Conservation (phyloP, 2,329 filamentous ascomycete species). For the Colletotrichum neosansevieriae region DNA sequence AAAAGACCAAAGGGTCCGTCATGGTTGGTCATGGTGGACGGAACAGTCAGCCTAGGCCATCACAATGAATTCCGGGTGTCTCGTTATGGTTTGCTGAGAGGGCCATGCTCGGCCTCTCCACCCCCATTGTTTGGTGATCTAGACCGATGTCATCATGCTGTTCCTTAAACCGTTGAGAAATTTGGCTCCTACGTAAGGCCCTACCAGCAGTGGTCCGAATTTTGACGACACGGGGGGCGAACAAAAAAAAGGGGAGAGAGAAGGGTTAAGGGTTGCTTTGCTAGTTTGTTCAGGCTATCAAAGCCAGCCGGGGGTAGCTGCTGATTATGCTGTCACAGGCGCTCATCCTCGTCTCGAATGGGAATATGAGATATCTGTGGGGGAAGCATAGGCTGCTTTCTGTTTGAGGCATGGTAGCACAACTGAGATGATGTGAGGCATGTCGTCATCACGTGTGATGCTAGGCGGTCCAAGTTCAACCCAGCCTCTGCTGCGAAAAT, state of each 20-base stretch:
- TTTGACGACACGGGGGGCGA: conserved; percentile 26
- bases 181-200: conserved; percentile 7
- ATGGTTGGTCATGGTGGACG: neutral
- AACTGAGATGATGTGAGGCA: conserved; percentile 34
- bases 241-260: neutral
- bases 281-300: conserved; percentile 1
- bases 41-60: neutral
- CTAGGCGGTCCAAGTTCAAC: conserved; percentile 16
- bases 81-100: neutral
- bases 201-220: neutral
- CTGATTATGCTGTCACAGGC: conserved; percentile 29
- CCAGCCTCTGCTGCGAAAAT: conserved; percentile 7
- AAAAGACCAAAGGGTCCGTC: neutral
- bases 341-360: neutral
- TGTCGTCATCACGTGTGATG: conserved; percentile 41
- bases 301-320: conserved; percentile 20
- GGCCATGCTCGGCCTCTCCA: neutral
- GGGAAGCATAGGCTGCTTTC: conserved; percentile 5
- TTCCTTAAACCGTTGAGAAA: conserved; percentile 18
- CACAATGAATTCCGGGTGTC: neutral
- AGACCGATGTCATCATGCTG: conserved; percentile 30
- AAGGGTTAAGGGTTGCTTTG: neutral
- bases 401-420: conserved; percentile 28
- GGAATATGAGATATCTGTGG: conserved; percentile 9
- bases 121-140: conserved; percentile 7